Evolutionary conservation across 805 yeast species (phyloP), one percentile per base, ranked within the genome.

Genomic region (Ogataea paraovalis): DNA sequence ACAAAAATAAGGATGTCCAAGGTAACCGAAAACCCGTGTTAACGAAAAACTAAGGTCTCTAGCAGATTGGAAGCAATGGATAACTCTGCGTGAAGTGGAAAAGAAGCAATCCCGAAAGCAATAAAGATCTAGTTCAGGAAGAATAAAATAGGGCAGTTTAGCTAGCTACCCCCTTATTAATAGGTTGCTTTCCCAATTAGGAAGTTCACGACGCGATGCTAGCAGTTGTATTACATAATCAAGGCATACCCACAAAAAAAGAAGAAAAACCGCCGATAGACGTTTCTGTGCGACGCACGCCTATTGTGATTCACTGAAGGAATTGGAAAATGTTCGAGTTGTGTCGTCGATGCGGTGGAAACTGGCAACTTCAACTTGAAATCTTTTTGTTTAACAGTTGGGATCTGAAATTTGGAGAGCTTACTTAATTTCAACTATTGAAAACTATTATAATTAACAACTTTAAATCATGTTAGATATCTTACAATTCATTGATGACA

Each of bases 401-500:
- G 10, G 28, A 25, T n/a, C n/a, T n/a, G n/a, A n/a, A n/a, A n/a
- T n/a, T n/a, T n/a, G n/a, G n/a, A n/a, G n/a, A n/a, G n/a, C n/a
- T 25, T 25, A 7, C 28, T 25, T 6, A 6, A 25, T 25, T 25
- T 10, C 28, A 25, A 10, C 28, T 7, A 25, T 10, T 10, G 28
- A 7, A 10, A 6, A 7, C 6, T 10, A 25, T 25, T 7, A n/a
- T 3, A 16, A 16, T 16, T 34, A 16, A 16, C 38, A 34, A 4
- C 21, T 7, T 18, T n/a, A n/a, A 34, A 41, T 18, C 33, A 56
- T 94, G 99, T 82, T 94, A 71, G 99, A 94, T 69, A 88, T 94
- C 57, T 75, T 85, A 56, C 86, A 87, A 65, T 94, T 94, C 67
- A 84, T 94, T 59, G 96, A 83, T 59, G 99, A 94, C 66, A 92